These are phyloP conservation scores for Schwanniomyces sp. DNA, from an alignment of 805 yeast species.

Conservation along the genomic window DNA sequence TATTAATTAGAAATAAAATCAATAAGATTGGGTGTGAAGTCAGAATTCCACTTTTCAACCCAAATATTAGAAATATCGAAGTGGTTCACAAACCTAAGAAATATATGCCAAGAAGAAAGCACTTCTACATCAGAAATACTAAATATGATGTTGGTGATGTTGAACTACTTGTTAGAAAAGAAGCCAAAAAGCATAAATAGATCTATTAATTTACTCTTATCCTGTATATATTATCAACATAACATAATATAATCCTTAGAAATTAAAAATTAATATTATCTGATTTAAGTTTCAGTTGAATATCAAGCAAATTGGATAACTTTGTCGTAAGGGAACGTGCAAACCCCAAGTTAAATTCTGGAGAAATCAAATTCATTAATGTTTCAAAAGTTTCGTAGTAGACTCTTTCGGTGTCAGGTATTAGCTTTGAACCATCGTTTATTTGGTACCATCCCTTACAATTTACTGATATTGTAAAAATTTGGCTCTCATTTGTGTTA, in stretches of 20 bases:
- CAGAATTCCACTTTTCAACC: slow-evolving; percentile 78
- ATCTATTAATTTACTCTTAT: not conserved
- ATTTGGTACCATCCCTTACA: slow-evolving; percentile 28
- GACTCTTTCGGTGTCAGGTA: not conserved
- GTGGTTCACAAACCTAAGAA: slow-evolving; percentile 69
- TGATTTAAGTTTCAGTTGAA: not conserved
- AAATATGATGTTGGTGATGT: slow-evolving; percentile 75
- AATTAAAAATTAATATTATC: not conserved
- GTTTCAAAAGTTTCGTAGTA: slow-evolving; percentile 31
- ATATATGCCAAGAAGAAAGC: slow-evolving; percentile 77
- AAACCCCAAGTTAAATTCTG: slow-evolving; percentile 18
- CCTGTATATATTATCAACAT: not conserved
- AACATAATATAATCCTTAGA: not conserved
- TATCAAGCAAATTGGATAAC: not conserved
- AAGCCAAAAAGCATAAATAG: slow-evolving; percentile 7
- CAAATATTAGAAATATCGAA: slow-evolving; percentile 75
- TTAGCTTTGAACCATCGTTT: slow-evolving; percentile 2
- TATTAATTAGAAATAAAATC: slow-evolving; percentile 81
- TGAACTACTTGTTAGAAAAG: slow-evolving; percentile 36
- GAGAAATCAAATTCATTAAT: slow-evolving; percentile 25
- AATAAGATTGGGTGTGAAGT: slow-evolving; percentile 84
- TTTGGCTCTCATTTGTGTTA: slow-evolving; percentile 14
- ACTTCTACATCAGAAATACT: slow-evolving; percentile 83
- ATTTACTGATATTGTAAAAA: slow-evolving; percentile 19
- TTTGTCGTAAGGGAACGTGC: not conserved